A percentile compares a stretch with the other conserved stretches of the same genome.
These are phyloP conservation scores for Pichia sp. DNA, from an alignment of 1,139 yeast genomes.

Conservation along the genomic window DNA sequence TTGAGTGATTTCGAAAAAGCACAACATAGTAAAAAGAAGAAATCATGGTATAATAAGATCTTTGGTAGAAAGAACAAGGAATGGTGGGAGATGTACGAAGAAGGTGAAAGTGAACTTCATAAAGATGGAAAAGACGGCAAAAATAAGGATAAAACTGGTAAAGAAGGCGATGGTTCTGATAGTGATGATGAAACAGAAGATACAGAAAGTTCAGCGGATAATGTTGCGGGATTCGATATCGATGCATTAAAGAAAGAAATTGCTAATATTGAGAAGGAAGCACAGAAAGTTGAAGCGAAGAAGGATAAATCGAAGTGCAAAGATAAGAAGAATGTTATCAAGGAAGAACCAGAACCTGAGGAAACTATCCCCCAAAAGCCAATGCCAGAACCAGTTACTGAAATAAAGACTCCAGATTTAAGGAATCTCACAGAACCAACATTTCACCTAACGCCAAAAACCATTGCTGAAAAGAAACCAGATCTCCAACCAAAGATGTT, in stretches of 20 bases:
- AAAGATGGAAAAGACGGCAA: constrained; percentile 26
- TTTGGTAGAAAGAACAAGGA: constrained; percentile 75
- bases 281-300: constrained; percentile 16
- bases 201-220: neutral
- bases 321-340: constrained; percentile 1
- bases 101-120: constrained; percentile 34
- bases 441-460: neutral
- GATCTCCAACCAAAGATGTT: neutral
- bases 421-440: neutral
- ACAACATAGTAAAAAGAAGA: constrained; percentile 49
- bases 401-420: no score
- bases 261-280: constrained; percentile 39
- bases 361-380: no score
- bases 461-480: neutral
- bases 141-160: neutral
- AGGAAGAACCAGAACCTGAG: constrained; percentile 7
- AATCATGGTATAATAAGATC: constrained; percentile 57
- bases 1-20: constrained; percentile 86
- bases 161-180: neutral
- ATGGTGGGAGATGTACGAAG: constrained; percentile 82
- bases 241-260: constrained; percentile 47
- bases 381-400: no score
- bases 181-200: neutral
- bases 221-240: constrained; percentile 40
- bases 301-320: constrained; percentile 14